These are phyloP conservation scores for Sicyos edulis DNA, from an alignment of 306 rosid genomes.

Conservation along the genomic window DNA sequence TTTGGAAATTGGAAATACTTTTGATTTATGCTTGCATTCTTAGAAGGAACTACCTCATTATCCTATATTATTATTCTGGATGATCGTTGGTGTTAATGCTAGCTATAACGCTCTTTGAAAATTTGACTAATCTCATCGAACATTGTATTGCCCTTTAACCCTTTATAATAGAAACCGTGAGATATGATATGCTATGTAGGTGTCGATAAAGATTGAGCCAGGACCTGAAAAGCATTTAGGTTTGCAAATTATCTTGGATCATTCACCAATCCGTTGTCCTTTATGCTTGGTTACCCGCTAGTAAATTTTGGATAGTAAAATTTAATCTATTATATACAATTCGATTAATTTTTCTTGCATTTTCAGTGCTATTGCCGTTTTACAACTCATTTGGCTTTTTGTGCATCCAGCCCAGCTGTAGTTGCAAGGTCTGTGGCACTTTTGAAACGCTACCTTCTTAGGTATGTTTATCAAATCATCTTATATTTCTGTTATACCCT, in stretches of 20 bases:
- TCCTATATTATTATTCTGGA: not conserved
- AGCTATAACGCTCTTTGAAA: not conserved
- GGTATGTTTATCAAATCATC: conserved; percentile 48
- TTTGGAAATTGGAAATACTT: not conserved
- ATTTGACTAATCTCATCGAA: not conserved
- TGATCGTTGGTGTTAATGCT: not conserved
- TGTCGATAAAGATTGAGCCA: not conserved
- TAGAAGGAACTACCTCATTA: not conserved
- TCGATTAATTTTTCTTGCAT: conserved; percentile 11
- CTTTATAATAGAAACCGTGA: not conserved
- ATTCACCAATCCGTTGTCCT: not conserved
- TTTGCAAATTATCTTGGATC: not conserved
- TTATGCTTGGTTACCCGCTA: not conserved
- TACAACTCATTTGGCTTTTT: conserved; percentile 33
- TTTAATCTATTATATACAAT: not conserved
- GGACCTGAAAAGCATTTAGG: not conserved
- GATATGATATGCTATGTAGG: not conserved
- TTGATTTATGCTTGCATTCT: conserved; percentile 7
- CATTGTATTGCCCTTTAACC: not conserved
- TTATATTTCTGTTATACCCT: conserved; percentile 16
- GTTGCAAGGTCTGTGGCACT: conserved; percentile 94
- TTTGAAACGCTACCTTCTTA: conserved; percentile 79
- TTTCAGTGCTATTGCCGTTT: conserved; percentile 13
- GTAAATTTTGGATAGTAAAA: not conserved
- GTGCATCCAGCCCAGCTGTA: conserved; percentile 83